phyloP scores from a whole-genome alignment of 2,329 filamentous ascomycete species.

The Pseudogymnoascus sp. region DNA sequence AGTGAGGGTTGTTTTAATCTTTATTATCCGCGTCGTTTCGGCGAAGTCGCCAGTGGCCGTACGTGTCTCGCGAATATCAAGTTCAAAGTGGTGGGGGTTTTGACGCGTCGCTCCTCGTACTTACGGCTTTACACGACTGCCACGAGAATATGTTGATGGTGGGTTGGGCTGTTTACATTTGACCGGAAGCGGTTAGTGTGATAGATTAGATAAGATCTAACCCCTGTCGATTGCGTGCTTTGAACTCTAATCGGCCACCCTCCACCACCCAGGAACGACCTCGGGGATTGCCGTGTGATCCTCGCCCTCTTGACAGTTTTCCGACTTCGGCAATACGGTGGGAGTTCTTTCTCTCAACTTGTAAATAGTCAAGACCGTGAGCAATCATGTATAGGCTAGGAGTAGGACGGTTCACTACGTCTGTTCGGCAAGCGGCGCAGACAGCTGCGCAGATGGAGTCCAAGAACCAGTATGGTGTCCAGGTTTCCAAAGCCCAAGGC shows the following conservation, averaged over 20 bases:
- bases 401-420: conserved; percentile 48
- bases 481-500: conserved; percentile 59
- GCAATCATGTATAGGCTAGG: conserved; percentile 21
- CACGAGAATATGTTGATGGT: conserved; percentile 7
- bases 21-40: neutral
- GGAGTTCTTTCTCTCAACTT: neutral
- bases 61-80: neutral
- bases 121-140: conserved; percentile 1
- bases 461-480: conserved; percentile 47
- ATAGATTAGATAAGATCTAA: conserved; percentile 5
- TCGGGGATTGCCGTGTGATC: neutral
- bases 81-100: neutral
- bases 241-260: neutral
- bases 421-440: conserved; percentile 42
- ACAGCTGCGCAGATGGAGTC: conserved; percentile 38
- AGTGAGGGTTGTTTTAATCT: neutral
- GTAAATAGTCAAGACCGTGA: conserved; percentile 3
- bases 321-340: conserved; percentile 1
- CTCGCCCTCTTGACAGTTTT: neutral
- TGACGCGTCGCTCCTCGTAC: neutral
- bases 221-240: conserved; percentile 4
- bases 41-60: neutral
- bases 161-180: conserved; percentile 8
- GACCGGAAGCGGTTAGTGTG: neutral
- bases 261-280: neutral